These are phyloP conservation scores for Yarrowia osloensis DNA, from an alignment of 805 yeast genomes.

Conservation along the genomic window DNA sequence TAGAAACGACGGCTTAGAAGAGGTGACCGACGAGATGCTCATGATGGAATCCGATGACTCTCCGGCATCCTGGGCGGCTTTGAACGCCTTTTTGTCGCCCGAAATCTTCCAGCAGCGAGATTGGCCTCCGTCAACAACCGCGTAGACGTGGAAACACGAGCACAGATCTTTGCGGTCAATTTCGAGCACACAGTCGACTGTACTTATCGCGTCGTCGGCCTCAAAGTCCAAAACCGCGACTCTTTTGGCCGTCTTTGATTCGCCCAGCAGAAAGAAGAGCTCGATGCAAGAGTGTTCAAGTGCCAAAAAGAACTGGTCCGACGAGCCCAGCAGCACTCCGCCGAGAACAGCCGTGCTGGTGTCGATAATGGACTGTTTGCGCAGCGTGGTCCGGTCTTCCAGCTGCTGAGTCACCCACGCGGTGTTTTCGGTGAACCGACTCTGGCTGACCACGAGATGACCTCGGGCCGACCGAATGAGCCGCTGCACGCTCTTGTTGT, in stretches of 20 bases:
- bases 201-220: background rate
- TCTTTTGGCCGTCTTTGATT: conserved; percentile 1
- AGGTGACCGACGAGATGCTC: background rate
- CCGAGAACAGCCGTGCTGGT: conserved; percentile 1
- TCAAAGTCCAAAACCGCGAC: background rate
- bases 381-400: conserved; percentile 11
- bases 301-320: conserved; percentile 7
- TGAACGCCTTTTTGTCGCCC: background rate
- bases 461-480: conserved; percentile 71
- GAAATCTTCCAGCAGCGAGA: conserved; percentile 8
- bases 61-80: background rate
- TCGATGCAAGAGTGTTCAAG: background rate
- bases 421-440: conserved; percentile 63
- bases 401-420: conserved; percentile 50
- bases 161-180: background rate
- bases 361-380: conserved; percentile 22
- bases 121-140: conserved; percentile 5
- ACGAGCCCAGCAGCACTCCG: conserved; percentile 10
- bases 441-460: conserved; percentile 56
- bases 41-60: background rate
- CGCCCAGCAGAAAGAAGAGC: background rate
- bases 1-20: background rate
- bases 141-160: conserved; percentile 22
- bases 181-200: conserved; percentile 15
- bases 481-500: conserved; percentile 72